Conservation (phyloP, 2,329 filamentous ascomycete species). For the Arthrobotrys pseudoclavata region DNA sequence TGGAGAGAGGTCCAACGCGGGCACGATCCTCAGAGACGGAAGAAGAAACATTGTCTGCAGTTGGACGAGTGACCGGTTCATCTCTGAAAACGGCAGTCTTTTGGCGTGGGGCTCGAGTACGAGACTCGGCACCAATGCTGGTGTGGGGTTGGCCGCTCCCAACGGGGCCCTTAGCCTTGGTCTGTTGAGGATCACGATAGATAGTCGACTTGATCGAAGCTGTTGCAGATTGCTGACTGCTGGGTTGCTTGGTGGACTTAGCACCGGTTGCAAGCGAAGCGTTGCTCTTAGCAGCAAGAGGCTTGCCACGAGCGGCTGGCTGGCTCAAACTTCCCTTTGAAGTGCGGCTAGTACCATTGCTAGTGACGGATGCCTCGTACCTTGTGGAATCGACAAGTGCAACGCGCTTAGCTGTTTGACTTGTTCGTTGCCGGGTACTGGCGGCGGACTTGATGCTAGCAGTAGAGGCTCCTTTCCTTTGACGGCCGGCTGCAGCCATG, state of each 20-base stretch:
- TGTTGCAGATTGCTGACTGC: conserved; percentile 8
- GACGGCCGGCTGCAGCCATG: conserved; percentile 32
- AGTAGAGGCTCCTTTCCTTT: conserved; percentile 44
- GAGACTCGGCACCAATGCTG: background rate
- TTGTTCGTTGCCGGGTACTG: conserved; percentile 37
- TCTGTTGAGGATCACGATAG: conserved; percentile 39
- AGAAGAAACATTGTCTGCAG: background rate
- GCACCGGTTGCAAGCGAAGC: conserved; percentile 37
- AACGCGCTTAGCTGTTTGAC: conserved; percentile 50
- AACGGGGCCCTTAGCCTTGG: conserved; percentile 4
- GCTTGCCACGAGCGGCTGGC: conserved; percentile 41
- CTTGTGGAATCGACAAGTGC: conserved; percentile 49
- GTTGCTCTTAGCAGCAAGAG: conserved; percentile 53
- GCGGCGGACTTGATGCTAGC: conserved; percentile 34
- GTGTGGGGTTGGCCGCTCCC: conserved; percentile 1
- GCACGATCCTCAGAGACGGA: background rate
- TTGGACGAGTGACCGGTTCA: conserved; percentile 12
- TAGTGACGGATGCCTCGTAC: conserved; percentile 27
- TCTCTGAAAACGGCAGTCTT: conserved; percentile 42
- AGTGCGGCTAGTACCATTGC: conserved; percentile 28
- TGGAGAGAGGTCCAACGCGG: background rate
- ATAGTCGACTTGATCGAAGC: conserved; percentile 35
- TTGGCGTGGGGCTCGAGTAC: conserved; percentile 31
- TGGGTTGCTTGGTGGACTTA: conserved; percentile 28
- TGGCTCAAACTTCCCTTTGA: conserved; percentile 46